These are phyloP conservation scores for Talaromyces sp. DNA, from an alignment of 2,329 filamentous ascomycete genomes.

Conservation along the genomic window DNA sequence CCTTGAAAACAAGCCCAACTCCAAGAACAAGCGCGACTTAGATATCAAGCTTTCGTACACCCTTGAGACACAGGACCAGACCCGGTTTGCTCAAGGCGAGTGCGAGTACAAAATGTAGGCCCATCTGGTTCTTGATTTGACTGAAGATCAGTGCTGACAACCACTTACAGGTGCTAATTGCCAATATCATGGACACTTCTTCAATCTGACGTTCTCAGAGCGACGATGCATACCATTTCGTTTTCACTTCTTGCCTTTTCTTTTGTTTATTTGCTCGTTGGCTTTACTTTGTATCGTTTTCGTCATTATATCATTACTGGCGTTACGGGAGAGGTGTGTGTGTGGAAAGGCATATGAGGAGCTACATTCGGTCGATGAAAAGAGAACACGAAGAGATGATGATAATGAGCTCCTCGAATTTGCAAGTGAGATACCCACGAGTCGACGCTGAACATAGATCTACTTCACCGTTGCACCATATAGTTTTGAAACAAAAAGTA, in stretches of 20 bases:
- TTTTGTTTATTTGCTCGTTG: conserved; percentile 1
- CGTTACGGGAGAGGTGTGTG: conserved; percentile 27
- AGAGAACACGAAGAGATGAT: conserved; percentile 31
- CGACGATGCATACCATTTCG: conserved; percentile 13
- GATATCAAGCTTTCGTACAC: conserved; percentile 84
- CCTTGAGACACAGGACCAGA: conserved; percentile 68
- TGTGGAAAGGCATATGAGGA: conserved; percentile 21
- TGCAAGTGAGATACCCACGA: conserved; percentile 43
- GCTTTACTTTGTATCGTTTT: conserved; percentile 7
- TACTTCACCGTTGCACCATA: conserved; percentile 3
- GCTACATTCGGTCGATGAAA: conserved; percentile 15
- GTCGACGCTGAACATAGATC: conserved; percentile 41
- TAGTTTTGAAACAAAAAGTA: background rate
- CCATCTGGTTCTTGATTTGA: background rate
- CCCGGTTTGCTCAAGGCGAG: conserved; percentile 60
- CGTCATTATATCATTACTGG: conserved; percentile 17
- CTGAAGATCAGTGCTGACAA: background rate
- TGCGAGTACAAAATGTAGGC: conserved; percentile 70
- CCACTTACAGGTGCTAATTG: conserved; percentile 5
- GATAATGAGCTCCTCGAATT: conserved; percentile 42
- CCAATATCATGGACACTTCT: background rate
- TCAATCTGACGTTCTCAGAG: conserved; percentile 5
- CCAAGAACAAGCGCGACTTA: conserved; percentile 89
- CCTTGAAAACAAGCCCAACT: conserved; percentile 79
- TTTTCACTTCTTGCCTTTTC: background rate